phyloP scores from a whole-genome alignment of 805 yeast species.

The Yarrowia deformans region DNA sequence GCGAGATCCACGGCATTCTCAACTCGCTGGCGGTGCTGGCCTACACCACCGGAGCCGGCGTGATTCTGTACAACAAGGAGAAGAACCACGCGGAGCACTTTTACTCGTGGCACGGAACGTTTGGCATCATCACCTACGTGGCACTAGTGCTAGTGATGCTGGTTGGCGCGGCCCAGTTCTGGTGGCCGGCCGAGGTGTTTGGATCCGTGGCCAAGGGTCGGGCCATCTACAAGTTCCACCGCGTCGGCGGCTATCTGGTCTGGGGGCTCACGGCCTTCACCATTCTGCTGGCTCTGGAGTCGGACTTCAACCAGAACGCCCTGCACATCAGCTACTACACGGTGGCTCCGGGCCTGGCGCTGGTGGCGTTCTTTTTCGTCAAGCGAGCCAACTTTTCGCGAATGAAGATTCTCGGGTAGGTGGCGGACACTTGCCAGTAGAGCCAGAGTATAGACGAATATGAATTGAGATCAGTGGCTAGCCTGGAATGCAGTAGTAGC shows the following conservation, averaged over 20 bases:
- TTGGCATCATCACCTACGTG: slow-evolving; percentile 45
- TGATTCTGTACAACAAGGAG: slow-evolving; percentile 46
- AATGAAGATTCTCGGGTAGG: slow-evolving; percentile 37
- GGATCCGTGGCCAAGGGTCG: slow-evolving; percentile 47
- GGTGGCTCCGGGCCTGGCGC: slow-evolving; percentile 37
- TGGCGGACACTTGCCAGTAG: no score
- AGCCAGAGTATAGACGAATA: not conserved
- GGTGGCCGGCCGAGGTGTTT: slow-evolving; percentile 45
- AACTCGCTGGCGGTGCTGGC: slow-evolving; percentile 42
- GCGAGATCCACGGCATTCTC: slow-evolving; percentile 46
- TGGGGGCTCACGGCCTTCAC: slow-evolving; percentile 41
- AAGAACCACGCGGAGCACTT: slow-evolving; percentile 45
- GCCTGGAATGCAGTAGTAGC: no score
- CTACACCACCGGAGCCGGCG: slow-evolving; percentile 43
- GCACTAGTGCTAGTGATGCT: slow-evolving; percentile 42
- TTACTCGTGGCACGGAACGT: slow-evolving; percentile 47
- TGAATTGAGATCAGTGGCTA: no score
- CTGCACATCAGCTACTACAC: slow-evolving; percentile 42
- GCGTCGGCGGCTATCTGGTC: slow-evolving; percentile 46
- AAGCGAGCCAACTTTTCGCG: slow-evolving; percentile 40
- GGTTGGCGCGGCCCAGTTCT: slow-evolving; percentile 46
- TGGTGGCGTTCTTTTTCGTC: slow-evolving; percentile 39
- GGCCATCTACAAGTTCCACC: slow-evolving; percentile 46
- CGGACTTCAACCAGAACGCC: slow-evolving; percentile 43
- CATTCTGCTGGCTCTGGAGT: slow-evolving; percentile 42